phyloP scores from a whole-genome alignment of 2,329 filamentous ascomycete genomes.

The Rhynchosporium secalis region DNA sequence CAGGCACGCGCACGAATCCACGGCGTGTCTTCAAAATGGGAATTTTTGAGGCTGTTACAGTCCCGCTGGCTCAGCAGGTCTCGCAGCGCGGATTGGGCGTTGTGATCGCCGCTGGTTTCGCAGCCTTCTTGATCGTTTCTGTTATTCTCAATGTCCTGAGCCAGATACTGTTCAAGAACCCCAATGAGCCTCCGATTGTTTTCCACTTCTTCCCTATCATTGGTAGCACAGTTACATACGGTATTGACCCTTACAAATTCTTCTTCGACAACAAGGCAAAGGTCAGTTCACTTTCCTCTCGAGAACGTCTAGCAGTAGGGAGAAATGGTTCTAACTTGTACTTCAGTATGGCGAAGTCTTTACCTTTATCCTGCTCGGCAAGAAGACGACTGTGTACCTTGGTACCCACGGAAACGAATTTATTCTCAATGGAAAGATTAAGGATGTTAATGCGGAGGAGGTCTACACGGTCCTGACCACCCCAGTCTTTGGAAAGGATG shows the following conservation, averaged over 20 bases:
- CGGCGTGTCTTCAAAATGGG: slow-evolving; percentile 33
- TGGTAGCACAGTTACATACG: slow-evolving; percentile 90
- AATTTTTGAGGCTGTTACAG: slow-evolving; percentile 35
- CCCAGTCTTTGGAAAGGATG: slow-evolving; percentile 76
- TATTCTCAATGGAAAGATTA: slow-evolving; percentile 86
- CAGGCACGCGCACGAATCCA: neutral
- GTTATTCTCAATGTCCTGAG: slow-evolving; percentile 77
- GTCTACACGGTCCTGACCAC: slow-evolving; percentile 78
- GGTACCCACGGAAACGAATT: slow-evolving; percentile 86
- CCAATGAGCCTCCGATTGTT: slow-evolving; percentile 77
- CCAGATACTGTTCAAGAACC: slow-evolving; percentile 79
- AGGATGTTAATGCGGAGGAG: slow-evolving; percentile 87
- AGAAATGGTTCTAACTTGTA: slow-evolving; percentile 21
- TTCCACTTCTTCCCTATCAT: slow-evolving; percentile 83
- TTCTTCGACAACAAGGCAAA: slow-evolving; percentile 73
- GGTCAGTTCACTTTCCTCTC: slow-evolving; percentile 51
- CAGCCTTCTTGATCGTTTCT: slow-evolving; percentile 50
- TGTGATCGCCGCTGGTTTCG: slow-evolving; percentile 34
- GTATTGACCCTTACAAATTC: slow-evolving; percentile 90
- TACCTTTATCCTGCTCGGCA: slow-evolving; percentile 84
- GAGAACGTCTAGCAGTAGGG: slow-evolving; percentile 33
- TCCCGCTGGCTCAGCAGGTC: slow-evolving; percentile 35
- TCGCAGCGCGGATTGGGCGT: slow-evolving; percentile 35
- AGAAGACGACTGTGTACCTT: slow-evolving; percentile 84
- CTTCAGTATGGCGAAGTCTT: slow-evolving; percentile 81